Conservation (phyloP, 2,329 filamentous ascomycete genomes). For the Nemania serpens region DNA sequence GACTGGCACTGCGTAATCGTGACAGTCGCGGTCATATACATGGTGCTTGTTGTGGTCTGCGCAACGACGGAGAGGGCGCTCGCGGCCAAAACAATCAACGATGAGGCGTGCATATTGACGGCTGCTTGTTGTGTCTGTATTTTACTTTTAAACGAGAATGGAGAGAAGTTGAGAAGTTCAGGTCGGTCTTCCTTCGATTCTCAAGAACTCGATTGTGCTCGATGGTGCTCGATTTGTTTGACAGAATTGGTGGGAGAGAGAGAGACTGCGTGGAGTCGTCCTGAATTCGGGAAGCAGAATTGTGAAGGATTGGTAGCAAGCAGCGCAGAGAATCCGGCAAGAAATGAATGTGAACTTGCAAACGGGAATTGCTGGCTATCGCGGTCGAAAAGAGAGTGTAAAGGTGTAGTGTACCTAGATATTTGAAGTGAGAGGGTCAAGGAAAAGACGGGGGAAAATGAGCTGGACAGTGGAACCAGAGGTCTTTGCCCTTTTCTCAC, state of each 20-base stretch:
- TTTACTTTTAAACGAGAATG: background rate
- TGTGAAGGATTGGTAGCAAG: conserved; percentile 29
- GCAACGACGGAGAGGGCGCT: conserved; percentile 37
- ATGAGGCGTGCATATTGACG: conserved; percentile 39
- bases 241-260: background rate
- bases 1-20: conserved; percentile 40
- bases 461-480: background rate
- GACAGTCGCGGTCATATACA: conserved; percentile 38
- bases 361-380: conserved; percentile 3
- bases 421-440: background rate
- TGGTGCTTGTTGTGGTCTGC: conserved; percentile 39
- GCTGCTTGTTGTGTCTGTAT: conserved; percentile 11
- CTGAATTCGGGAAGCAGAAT: background rate
- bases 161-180: background rate
- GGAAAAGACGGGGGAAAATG: conserved; percentile 9
- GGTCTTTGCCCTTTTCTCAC: conserved; percentile 15
- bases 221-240: background rate
- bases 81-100: conserved; percentile 36
- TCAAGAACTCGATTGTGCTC: background rate
- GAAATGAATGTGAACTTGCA: conserved; percentile 28
- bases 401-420: background rate
- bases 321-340: conserved; percentile 23
- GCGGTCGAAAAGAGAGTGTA: conserved; percentile 21
- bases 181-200: background rate
- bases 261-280: background rate